Conservation (phyloP, 1,139 yeast genomes). For the Sporopachydermia cereana region DNA sequence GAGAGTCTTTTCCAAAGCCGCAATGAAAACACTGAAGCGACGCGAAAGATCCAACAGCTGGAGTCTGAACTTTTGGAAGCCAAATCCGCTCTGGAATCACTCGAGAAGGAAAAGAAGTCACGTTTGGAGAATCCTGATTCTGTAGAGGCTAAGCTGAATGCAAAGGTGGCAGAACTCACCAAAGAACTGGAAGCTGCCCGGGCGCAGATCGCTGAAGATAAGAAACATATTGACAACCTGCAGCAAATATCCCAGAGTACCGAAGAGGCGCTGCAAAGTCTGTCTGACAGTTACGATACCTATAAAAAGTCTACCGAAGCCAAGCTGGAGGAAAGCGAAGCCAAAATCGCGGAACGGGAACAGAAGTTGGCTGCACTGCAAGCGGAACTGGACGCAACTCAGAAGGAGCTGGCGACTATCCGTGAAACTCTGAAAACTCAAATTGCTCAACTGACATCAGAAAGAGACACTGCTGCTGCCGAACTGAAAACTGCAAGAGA, state of each 20-base stretch:
- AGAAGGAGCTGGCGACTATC: conserved; percentile 19
- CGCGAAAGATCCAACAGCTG: conserved; percentile 33
- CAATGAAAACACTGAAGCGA: conserved; percentile 49
- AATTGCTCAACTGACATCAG: conserved; percentile 23
- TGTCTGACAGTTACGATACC: conserved; percentile 33
- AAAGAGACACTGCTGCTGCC: conserved; percentile 11
- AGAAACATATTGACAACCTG: conserved; percentile 37
- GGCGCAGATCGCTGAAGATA: conserved; percentile 36
- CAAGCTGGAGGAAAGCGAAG: conserved; percentile 27
- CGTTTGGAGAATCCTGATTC: conserved; percentile 18
- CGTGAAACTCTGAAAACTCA: conserved; percentile 32
- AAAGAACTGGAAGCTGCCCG: conserved; percentile 32
- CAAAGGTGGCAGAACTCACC: conserved; percentile 24
- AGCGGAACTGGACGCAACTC: conserved; percentile 25
- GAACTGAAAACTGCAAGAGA: conserved; percentile 12
- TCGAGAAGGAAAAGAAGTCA: not conserved
- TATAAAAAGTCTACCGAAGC: conserved; percentile 30
- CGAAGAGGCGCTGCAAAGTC: conserved; percentile 34
- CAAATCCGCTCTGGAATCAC: conserved; percentile 22
- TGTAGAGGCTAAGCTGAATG: conserved; percentile 16
- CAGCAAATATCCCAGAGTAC: conserved; percentile 37
- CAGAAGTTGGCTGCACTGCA: conserved; percentile 33
- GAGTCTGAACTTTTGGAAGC: conserved; percentile 33
- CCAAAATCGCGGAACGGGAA: conserved; percentile 27
- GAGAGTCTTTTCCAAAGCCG: conserved; percentile 41